Percentiles rank a stretch among this genome's conserved stretches.
Conservation (phyloP, 805 yeast species). For the Lachancea dasiensis region DNA sequence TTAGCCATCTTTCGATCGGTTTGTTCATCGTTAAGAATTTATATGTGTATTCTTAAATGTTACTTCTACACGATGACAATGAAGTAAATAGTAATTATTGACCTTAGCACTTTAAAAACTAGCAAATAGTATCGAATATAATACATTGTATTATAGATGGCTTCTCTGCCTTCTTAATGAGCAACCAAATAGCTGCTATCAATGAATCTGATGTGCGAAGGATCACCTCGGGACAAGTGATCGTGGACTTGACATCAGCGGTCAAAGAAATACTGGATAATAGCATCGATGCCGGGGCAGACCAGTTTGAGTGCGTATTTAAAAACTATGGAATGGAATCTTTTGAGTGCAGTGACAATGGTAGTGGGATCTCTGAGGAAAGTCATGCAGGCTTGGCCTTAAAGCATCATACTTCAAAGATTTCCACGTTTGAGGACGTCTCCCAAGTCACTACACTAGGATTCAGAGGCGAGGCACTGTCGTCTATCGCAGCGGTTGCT, state of each 20-base stretch:
- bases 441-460: conserved; percentile 52
- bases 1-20: conserved; percentile 29
- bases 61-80: too few relatives aligned
- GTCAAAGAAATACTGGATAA: conserved; percentile 87
- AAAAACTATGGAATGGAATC: conserved; percentile 67
- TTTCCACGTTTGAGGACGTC: conserved; percentile 51
- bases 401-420: conserved; percentile 65
- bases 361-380: conserved; percentile 49
- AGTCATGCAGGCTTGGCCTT: conserved; percentile 52
- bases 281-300: conserved; percentile 71
- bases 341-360: conserved; percentile 64
- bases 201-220: conserved; percentile 53
- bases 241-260: conserved; percentile 68
- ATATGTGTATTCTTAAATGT: too few relatives aligned
- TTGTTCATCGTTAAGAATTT: conserved; percentile 6
- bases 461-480: conserved; percentile 77
- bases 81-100: background rate
- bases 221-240: conserved; percentile 91
- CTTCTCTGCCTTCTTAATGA: too few relatives aligned
- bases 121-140: background rate
- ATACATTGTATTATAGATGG: too few relatives aligned
- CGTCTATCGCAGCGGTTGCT: conserved; percentile 58
- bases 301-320: conserved; percentile 60
- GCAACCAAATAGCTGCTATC: conserved; percentile 34
- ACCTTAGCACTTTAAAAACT: background rate